Evolutionary conservation across 192 early-diverging fungal genomes (phyloP).

Genomic region (Geosiphon pyriformis): DNA sequence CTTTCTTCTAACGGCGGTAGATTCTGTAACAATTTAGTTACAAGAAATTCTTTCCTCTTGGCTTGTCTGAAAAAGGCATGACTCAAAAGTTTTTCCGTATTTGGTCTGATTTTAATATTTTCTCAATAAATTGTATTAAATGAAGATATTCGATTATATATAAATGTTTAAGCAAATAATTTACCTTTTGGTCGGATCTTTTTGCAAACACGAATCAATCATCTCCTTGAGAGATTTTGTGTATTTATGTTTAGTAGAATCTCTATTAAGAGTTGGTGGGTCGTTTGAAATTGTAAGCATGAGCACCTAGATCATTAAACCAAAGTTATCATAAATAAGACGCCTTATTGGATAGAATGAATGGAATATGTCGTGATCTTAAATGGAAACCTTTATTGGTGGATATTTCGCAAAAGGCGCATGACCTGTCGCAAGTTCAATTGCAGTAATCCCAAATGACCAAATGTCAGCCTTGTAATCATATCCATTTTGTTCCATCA

Average conservation of each 20-base stretch:
- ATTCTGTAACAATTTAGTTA: slow-evolving; percentile 46
- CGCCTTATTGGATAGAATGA: too few relatives aligned
- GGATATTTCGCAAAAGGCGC: slow-evolving; percentile 87
- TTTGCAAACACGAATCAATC: slow-evolving; percentile 76
- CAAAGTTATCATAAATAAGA: neutral
- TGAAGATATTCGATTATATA: neutral
- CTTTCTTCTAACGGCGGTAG: slow-evolving; percentile 66
- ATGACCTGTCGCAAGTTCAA: slow-evolving; percentile 82
- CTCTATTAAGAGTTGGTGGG: slow-evolving; percentile 79
- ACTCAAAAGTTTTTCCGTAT: slow-evolving; percentile 68
- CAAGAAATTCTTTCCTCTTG: slow-evolving; percentile 63
- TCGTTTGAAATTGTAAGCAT: slow-evolving; percentile 85
- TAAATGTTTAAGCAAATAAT: neutral
- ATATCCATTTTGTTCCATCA: slow-evolving; percentile 90
- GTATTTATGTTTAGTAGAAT: slow-evolving; percentile 66
- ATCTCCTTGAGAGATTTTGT: slow-evolving; percentile 78
- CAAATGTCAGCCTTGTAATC: slow-evolving; percentile 89
- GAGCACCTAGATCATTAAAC: slow-evolving; percentile 49
- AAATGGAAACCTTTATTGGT: slow-evolving; percentile 62
- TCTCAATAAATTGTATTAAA: neutral
- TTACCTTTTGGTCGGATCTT: slow-evolving; percentile 67
- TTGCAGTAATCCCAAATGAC: slow-evolving; percentile 84
- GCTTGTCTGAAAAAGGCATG: slow-evolving; percentile 77
- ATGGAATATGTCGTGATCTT: neutral
- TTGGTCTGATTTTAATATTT: slow-evolving; percentile 69